A percentile compares a stretch with the other conserved stretches of the same genome.
These are phyloP conservation scores for Fusarium marasasianum DNA, from an alignment of 2,329 filamentous ascomycete genomes.

Conservation along the genomic window DNA sequence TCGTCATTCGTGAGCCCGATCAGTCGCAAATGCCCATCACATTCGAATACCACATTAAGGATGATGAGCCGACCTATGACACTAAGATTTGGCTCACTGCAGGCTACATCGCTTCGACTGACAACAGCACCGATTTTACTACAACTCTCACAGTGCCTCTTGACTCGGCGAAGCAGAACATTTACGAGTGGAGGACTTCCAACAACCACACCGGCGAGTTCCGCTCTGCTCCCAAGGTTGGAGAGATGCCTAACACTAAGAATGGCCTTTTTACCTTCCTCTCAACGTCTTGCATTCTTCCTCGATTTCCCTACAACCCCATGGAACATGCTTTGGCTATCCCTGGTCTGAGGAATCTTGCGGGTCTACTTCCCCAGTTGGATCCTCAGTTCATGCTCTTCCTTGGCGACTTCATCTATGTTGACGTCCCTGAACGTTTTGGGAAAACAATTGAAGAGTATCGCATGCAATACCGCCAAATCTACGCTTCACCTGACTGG, in stretches of 20 bases:
- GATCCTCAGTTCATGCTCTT: conserved; percentile 83
- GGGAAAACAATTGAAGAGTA: conserved; percentile 80
- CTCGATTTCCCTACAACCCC: conserved; percentile 87
- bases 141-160: conserved; percentile 72
- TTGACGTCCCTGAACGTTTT: conserved; percentile 85
- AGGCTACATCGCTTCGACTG: conserved; percentile 72
- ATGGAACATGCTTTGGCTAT: conserved; percentile 85
- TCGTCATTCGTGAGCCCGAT: conserved; percentile 88
- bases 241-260: conserved; percentile 66
- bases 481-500: conserved; percentile 98
- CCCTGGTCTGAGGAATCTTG: conserved; percentile 80
- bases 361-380: conserved; percentile 75
- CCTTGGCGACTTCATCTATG: conserved; percentile 88
- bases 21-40: conserved; percentile 77
- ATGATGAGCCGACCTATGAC: conserved; percentile 61
- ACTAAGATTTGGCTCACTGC: conserved; percentile 72
- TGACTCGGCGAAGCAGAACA: conserved; percentile 71
- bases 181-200: conserved; percentile 85
- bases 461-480: conserved; percentile 88
- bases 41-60: conserved; percentile 70
- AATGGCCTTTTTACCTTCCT: conserved; percentile 86
- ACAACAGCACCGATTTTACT: conserved; percentile 85
- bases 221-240: conserved; percentile 76
- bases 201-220: conserved; percentile 90
- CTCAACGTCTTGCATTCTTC: conserved; percentile 91